Conservation (phyloP, 305 asterid genomes). For the Fraxinus latifolia region DNA sequence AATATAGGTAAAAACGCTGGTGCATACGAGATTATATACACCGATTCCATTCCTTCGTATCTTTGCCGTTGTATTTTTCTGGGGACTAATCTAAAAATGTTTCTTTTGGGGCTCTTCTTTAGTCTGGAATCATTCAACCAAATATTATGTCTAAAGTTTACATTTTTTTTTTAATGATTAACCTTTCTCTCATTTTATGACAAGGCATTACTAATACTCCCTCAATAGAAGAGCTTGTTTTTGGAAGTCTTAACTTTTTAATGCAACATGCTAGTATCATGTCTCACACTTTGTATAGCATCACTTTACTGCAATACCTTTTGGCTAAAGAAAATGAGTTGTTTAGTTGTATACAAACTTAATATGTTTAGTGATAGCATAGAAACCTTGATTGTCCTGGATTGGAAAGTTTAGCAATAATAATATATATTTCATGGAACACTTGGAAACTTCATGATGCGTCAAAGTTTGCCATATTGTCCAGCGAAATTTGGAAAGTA, state of each 20-base stretch:
- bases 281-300: not conserved
- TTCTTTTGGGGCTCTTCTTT: not conserved
- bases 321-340: not conserved
- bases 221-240: not conserved
- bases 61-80: not conserved
- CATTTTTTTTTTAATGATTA: not conserved
- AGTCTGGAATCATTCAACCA: not conserved
- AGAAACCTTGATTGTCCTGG: not conserved
- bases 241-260: not conserved
- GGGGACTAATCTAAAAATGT: not conserved
- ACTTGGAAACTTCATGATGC: not conserved
- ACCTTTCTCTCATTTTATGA: not conserved
- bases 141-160: not conserved
- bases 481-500: not conserved
- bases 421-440: not conserved
- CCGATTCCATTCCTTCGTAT: not conserved
- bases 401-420: not conserved
- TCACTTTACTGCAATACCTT: not conserved
- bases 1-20: not conserved
- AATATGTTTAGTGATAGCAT: not conserved
- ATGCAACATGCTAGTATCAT: not conserved
- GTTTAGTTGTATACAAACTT: not conserved
- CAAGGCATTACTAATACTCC: not conserved
- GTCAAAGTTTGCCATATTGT: not conserved
- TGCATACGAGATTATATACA: not conserved